A percentile compares a stretch with the other conserved stretches of the same genome.
phyloP scores from a whole-genome alignment of 208 protist genomes.

The Crithidia bombi region DNA sequence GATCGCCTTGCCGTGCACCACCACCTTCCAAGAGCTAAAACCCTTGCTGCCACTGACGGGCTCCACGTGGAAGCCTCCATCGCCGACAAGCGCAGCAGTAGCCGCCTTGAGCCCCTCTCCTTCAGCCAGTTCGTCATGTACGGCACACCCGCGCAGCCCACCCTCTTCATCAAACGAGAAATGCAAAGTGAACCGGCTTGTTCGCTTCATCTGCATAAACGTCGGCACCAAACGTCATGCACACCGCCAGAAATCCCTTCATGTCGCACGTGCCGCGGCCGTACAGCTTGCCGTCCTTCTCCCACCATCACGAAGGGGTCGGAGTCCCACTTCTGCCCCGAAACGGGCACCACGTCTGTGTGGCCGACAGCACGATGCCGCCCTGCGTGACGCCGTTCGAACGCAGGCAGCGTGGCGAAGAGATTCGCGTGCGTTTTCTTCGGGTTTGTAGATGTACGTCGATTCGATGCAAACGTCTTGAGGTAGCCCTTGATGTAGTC shows the following conservation, averaged over 20 bases:
- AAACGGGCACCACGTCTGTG: too few relatives aligned
- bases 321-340: too few relatives aligned
- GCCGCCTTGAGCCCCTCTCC: constrained; percentile 33
- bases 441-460: constrained; percentile 35
- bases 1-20: constrained; percentile 51
- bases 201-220: constrained; percentile 36
- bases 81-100: constrained; percentile 55
- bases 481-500: constrained; percentile 48
- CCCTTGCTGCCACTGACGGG: constrained; percentile 50
- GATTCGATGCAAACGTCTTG: constrained; percentile 27
- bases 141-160: constrained; percentile 37
- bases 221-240: constrained; percentile 37
- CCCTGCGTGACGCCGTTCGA: constrained; percentile 40
- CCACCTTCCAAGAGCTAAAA: constrained; percentile 31
- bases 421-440: constrained; percentile 47
- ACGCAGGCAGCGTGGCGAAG: constrained; percentile 46
- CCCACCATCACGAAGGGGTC: constrained; percentile 44
- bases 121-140: constrained; percentile 37
- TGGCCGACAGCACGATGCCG: constrained; percentile 48
- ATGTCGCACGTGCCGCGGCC: constrained; percentile 54
- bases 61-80: constrained; percentile 19
- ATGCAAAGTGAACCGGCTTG: constrained; percentile 46
- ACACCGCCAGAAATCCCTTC: constrained; percentile 49
- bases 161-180: constrained; percentile 47
- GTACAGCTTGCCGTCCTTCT: constrained; percentile 51